These are phyloP conservation scores for Heliosperma pusillum DNA, from an alignment of 148 eudicot species.

Conservation along the genomic window DNA sequence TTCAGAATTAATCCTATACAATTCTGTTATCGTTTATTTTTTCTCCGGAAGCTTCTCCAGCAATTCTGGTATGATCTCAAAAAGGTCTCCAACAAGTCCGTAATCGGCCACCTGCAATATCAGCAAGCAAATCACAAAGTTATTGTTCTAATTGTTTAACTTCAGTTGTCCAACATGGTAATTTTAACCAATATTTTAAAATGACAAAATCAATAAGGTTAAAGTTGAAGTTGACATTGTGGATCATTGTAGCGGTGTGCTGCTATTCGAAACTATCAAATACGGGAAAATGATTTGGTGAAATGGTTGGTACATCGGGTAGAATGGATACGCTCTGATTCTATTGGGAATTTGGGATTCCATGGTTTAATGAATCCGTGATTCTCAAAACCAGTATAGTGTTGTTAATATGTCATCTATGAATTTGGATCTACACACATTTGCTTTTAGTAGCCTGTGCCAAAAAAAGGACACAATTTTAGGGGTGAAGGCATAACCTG, in stretches of 20 bases:
- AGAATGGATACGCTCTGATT: too few species aligned
- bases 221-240: not conserved
- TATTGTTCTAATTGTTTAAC: not conserved
- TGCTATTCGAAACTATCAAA: not conserved
- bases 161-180: too few species aligned
- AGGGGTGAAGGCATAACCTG: constrained; percentile 44
- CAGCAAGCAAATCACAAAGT: not conserved
- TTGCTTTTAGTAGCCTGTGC: not conserved
- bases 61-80: constrained; percentile 84
- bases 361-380: not conserved
- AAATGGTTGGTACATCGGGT: too few species aligned
- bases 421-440: not conserved
- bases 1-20: constrained; percentile 14
- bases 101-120: constrained; percentile 85
- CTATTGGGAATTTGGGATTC: not conserved
- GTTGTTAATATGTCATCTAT: not conserved
- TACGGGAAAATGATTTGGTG: not conserved
- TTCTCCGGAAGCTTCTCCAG: constrained; percentile 76
- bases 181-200: not conserved
- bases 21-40: constrained; percentile 25
- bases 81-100: constrained; percentile 93
- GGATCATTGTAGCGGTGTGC: not conserved
- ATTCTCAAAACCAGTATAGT: not conserved
- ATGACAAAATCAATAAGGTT: too few species aligned
- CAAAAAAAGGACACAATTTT: not conserved